Evolutionary conservation across 495 filamentous ascomycete genomes (phyloP).

Genomic region (Corynascus novoguineensis): DNA sequence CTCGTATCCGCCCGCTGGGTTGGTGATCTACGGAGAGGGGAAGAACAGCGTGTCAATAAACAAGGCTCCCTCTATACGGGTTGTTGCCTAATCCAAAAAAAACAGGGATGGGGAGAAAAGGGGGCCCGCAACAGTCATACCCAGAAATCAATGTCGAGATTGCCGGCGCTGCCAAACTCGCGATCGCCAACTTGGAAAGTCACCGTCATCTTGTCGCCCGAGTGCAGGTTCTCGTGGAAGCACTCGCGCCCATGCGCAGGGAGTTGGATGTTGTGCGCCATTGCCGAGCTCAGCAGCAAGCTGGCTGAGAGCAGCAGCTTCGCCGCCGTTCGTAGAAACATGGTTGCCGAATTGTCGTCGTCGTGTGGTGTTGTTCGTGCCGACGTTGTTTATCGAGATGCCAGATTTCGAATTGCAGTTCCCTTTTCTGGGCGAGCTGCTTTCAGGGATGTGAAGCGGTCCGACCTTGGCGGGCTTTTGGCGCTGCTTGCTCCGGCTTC

Average conservation of each 20-base stretch:
- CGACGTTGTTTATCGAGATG: constrained; percentile 13
- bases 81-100: too few relatives aligned
- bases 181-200: constrained; percentile 97
- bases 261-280: constrained; percentile 93
- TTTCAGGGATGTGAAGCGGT: constrained; percentile 23
- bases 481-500: neutral
- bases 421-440: constrained; percentile 11
- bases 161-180: constrained; percentile 91
- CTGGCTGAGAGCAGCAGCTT: constrained; percentile 59
- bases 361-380: constrained; percentile 1
- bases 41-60: neutral
- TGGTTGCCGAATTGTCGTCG: constrained; percentile 16
- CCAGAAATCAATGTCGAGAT: constrained; percentile 97
- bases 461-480: constrained; percentile 29
- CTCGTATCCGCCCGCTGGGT: constrained; percentile 67
- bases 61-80: constrained; percentile 3
- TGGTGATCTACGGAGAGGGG: constrained; percentile 61
- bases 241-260: constrained; percentile 87
- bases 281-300: constrained; percentile 56
- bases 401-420: constrained; percentile 19
- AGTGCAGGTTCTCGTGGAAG: constrained; percentile 91
- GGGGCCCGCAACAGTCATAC: constrained; percentile 55
- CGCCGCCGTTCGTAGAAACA: constrained; percentile 36
- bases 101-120: neutral
- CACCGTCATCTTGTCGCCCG: constrained; percentile 96